Evolutionary conservation across 345 rosid genomes (phyloP).

Genomic region (Dipteronia dyeriana): DNA sequence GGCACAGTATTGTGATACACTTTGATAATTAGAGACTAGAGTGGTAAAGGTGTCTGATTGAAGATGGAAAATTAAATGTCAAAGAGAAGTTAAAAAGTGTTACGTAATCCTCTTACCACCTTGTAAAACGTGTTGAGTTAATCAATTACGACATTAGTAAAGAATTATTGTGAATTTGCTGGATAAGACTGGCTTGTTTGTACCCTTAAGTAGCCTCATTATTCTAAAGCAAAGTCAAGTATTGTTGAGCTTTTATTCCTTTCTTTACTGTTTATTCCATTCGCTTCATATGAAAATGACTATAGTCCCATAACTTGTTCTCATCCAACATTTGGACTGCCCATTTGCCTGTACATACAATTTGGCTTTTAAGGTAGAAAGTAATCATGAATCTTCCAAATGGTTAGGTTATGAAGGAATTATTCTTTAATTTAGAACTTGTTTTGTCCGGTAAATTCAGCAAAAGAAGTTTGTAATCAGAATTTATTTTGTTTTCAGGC

Average conservation of each 20-base stretch:
- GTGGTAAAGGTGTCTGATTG: no score
- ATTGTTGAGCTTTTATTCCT: no score
- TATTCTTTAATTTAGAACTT: background rate
- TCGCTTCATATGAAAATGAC: background rate
- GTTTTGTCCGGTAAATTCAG: background rate
- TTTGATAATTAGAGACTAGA: no score
- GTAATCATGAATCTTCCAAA: background rate
- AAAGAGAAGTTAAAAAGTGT: no score
- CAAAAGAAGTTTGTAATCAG: background rate
- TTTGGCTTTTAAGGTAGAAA: background rate
- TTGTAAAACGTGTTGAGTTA: no score
- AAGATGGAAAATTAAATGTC: background rate
- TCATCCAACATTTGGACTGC: background rate
- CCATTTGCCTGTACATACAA: background rate
- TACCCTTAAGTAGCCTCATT: no score
- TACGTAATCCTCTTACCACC: no score
- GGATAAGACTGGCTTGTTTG: background rate
- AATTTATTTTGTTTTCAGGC: slow-evolving; percentile 40
- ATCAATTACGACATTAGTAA: background rate
- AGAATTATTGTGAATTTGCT: background rate
- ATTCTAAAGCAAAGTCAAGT: no score
- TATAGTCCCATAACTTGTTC: background rate
- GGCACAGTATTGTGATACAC: background rate
- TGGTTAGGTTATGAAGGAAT: background rate
- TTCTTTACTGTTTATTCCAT: background rate